Evolutionary conservation across 306 rosid species (phyloP), one percentile per base, ranked within the genome.

Genomic region (Myrica gale): DNA sequence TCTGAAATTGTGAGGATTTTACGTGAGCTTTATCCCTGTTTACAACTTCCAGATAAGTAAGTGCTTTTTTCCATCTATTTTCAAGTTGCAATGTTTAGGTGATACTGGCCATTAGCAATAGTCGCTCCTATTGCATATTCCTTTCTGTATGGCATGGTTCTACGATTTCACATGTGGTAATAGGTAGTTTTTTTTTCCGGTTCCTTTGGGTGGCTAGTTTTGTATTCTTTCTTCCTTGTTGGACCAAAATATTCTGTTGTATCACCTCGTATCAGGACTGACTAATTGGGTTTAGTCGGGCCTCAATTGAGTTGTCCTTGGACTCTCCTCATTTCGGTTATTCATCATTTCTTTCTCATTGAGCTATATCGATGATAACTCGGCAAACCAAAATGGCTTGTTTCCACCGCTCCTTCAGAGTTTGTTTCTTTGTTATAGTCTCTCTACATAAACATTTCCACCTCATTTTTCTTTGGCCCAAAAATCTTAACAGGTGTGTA

Each of bases 41-140:
- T 93, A 46, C 85, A 75, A 78, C 89, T 91, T 79, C 81, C 96
- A 32, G 83, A 89, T 13, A 79, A 81, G 97, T 91, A 80, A 84
- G 89, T 79, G 26, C 48, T 60, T 17, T 42, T 65, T 42, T 65
- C 26, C 26, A 13, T 42, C 11, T 65, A 42, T 6, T 65, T 42
- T 41, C 7, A 41, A 1, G 50, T 8, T 65, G 42, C 8, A 42
- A 42, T 42, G 39, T 65, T 42, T n/a, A 5, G 42, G 23, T 65
- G 3, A 65, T 17, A 39, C 70, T 65, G n/a, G 17, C 3, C 70
- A 41, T 42, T 65, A 17, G 48, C 48, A 17, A 13, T 42, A 42
- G 16, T 65, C 16, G 50, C 70, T 42, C 15, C 26, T 41, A 42
- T 7, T 42, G 23, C 47, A 1, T 20, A 7, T 37, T 13, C 21